These are phyloP conservation scores for Ampelomyces quisqualis DNA, from an alignment of 2,329 filamentous ascomycete species.

Conservation along the genomic window DNA sequence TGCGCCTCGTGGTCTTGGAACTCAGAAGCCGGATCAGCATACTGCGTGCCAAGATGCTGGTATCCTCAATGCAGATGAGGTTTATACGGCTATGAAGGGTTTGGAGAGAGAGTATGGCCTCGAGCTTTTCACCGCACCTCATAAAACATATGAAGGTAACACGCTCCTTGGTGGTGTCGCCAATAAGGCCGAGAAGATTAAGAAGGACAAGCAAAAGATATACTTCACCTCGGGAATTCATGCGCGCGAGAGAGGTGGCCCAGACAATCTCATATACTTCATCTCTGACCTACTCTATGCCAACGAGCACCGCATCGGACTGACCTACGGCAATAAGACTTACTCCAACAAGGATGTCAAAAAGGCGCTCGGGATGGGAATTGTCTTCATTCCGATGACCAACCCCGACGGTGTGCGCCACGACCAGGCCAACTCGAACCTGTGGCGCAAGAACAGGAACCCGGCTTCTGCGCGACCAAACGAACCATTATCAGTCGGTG, in stretches of 20 bases:
- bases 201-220: constrained; percentile 49
- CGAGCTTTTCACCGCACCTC: constrained; percentile 47
- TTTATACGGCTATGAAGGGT: constrained; percentile 48
- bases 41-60: constrained; percentile 36
- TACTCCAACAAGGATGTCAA: constrained; percentile 57
- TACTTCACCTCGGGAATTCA: constrained; percentile 59
- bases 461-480: constrained; percentile 33
- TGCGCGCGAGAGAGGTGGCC: constrained; percentile 59
- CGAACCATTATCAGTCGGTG: constrained; percentile 22
- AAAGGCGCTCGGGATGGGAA: constrained; percentile 54
- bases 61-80: constrained; percentile 51
- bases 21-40: constrained; percentile 36
- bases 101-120: constrained; percentile 49
- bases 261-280: constrained; percentile 60
- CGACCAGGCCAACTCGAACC: constrained; percentile 32
- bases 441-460: constrained; percentile 45
- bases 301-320: constrained; percentile 51
- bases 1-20: constrained; percentile 47
- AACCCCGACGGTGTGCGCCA: constrained; percentile 38
- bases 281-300: constrained; percentile 59
- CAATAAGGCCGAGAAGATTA: constrained; percentile 48
- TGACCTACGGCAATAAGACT: constrained; percentile 54
- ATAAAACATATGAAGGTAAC: constrained; percentile 48
- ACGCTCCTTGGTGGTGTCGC: constrained; percentile 44
- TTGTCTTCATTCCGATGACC: constrained; percentile 51